Percentiles rank a stretch among this genome's conserved stretches.
Evolutionary conservation across 75 land plant species (phyloP).

Genomic region (Adiantum capillusveneris): DNA sequence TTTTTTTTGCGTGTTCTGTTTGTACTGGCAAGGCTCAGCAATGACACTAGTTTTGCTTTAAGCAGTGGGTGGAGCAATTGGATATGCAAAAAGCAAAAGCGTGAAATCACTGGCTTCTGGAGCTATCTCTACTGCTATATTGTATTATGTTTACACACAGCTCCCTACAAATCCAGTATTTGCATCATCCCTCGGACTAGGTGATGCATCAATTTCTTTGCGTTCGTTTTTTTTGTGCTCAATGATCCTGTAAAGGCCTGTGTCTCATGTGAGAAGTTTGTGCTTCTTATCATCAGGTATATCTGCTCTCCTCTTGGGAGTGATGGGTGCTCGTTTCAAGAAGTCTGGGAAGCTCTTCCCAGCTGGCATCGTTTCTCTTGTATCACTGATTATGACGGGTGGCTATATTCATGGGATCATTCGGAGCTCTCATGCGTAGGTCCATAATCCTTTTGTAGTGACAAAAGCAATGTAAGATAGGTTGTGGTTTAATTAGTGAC

Average conservation of each 20-base stretch:
- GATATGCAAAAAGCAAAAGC: slow-evolving; percentile 69
- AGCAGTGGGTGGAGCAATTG: slow-evolving; percentile 76
- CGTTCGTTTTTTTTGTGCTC: not conserved
- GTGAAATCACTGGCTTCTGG: slow-evolving; percentile 66
- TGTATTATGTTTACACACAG: slow-evolving; percentile 54
- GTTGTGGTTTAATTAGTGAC: too few relatives aligned
- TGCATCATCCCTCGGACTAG: slow-evolving; percentile 73
- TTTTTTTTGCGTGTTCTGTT: too few relatives aligned
- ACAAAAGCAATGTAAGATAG: too few relatives aligned
- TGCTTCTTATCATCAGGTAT: slow-evolving; percentile 59
- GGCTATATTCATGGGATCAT: slow-evolving; percentile 83
- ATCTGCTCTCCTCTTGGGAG: slow-evolving; percentile 48
- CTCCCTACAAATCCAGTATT: slow-evolving; percentile 55
- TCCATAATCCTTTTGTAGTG: too few relatives aligned
- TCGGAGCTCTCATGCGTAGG: slow-evolving; percentile 30
- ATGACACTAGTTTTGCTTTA: slow-evolving; percentile 12
- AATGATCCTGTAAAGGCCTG: too few relatives aligned
- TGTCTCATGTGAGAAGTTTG: too few relatives aligned
- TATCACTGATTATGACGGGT: slow-evolving; percentile 80
- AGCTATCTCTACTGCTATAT: slow-evolving; percentile 47
- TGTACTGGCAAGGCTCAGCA: too few relatives aligned
- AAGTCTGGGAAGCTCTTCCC: slow-evolving; percentile 77
- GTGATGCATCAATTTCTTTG: slow-evolving; percentile 20
- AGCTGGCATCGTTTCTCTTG: slow-evolving; percentile 71
- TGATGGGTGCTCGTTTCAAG: slow-evolving; percentile 83